Percentiles rank a stretch among this genome's conserved stretches.
Evolutionary conservation across 2,329 filamentous ascomycete species (phyloP).

Genomic region (Ceratocystis ficicola): DNA sequence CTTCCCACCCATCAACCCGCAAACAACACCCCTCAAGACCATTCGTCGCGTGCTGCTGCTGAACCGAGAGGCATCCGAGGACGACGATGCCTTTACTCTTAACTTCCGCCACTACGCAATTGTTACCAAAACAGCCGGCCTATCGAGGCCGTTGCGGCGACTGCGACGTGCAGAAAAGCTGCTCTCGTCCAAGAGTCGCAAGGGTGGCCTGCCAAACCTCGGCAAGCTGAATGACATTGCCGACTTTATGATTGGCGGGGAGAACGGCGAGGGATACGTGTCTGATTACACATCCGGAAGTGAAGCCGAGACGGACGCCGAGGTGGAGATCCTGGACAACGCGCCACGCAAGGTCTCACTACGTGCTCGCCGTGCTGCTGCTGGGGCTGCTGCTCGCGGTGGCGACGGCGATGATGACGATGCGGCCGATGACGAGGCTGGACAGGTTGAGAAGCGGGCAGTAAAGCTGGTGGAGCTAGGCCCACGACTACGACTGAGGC

Average conservation of each 20-base stretch:
- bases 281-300: conserved; percentile 77
- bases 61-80: conserved; percentile 58
- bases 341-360: conserved; percentile 45
- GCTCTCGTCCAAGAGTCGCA: conserved; percentile 45
- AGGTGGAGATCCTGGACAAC: conserved; percentile 70
- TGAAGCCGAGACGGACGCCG: conserved; percentile 85
- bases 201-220: conserved; percentile 65
- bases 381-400: conserved; percentile 27
- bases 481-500: conserved; percentile 72
- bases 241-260: conserved; percentile 82
- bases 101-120: conserved; percentile 93
- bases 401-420: conserved; percentile 32
- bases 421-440: conserved; percentile 22
- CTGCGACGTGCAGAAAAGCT: conserved; percentile 78
- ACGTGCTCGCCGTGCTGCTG: conserved; percentile 32
- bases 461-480: conserved; percentile 89
- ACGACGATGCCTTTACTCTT: conserved; percentile 62
- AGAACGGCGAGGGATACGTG: conserved; percentile 66
- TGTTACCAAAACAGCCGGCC: conserved; percentile 71
- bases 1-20: conserved; percentile 90
- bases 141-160: conserved; percentile 72
- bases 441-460: conserved; percentile 65
- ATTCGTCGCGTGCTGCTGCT: conserved; percentile 83
- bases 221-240: conserved; percentile 85
- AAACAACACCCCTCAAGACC: conserved; percentile 77